Base-by-base conservation (phyloP, 345 rosid genomes). In the Salix caprea region DNA sequence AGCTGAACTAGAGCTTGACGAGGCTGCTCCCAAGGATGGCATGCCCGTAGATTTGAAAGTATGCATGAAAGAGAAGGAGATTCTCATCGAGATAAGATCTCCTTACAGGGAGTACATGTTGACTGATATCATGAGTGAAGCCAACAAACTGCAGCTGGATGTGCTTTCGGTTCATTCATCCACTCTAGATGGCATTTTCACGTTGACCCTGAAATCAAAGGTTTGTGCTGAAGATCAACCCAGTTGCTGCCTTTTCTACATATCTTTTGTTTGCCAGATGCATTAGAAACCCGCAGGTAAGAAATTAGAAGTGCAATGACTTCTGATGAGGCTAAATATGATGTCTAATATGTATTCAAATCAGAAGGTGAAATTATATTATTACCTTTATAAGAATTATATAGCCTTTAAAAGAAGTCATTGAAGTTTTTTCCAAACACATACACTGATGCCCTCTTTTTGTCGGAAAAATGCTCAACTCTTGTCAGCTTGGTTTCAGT, bases 121-220 rank as follows among this genome's bases (percentile, higher is more conserved):
- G 84, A 88, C 87, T 21, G 96, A 95, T 73, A 82, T 93, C 81
- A 89, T 95, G 92, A 97, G 91, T 82, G 88, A 91, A 69, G 81
- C 88, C 24, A 89, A 86, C 86, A 88, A 87, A 70, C 86, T 91
- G 80, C 90, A 90, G 83, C 79, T 90, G 86, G 97, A 93, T 72
- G 89, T 88, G 65, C 79, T 85, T 85, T 85, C 89, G 18, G 86
- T 92, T 28, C 90, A 85, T 80, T 89, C 97, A 16, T 87, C 90
- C 8, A 90, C 90, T n/a, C 84, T 83, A 23, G 85, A 89, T 74
- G 95, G 94, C 36, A 30, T 85, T 69, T 89, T 94, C 78, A 72
- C 77, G 1, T 64, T 92, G 67, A 86, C 80, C 77, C 84, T 92
- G 67, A 91, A 86, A 76, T 90, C 97, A 18, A 92, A 90, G 97